Evolutionary conservation across 345 rosid genomes (phyloP), one percentile per base, ranked within the genome.

Genomic region (Syzygium oleosum): DNA sequence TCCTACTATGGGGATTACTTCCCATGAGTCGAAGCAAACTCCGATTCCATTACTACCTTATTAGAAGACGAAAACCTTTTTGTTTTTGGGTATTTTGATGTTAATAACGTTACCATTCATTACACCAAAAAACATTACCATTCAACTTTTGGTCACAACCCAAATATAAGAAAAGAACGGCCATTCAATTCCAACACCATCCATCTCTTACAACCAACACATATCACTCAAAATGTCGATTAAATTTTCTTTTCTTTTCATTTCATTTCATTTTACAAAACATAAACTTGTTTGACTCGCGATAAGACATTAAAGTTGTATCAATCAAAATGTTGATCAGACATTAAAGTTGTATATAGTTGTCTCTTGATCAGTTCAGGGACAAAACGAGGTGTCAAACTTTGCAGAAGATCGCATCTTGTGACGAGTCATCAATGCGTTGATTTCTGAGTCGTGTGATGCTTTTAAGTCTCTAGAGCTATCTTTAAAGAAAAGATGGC

Each of bases 381-480:
- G 46, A 68, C 79, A 68, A 34, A 68, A 68, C 46, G 34, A 19
- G 13, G 80, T 34, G 43, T 27, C 78, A 3, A 31, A 31, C 23
- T 65, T 65, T 65, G 12, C 12, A 56, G 5, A 56, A 56, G 61
- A 56, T 56, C 12, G 3, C 9, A 9, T 56, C 11, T 56, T 56
- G 63, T 1, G 25, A 58, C 7, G 2, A 73, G 27, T 34, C 83
- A 73, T 73, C 8, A 0, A 10, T 22, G 5, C 4, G 4, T 43
- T 73, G 21, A 73, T 10, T 19, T 73, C 6, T 38, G 14, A 38
- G 49, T 38, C 83, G 34, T 34, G 43, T 10, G 27, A 73, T 73
- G 27, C 49, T 38, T 38, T 0, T 0, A 38, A 73, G 27, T 12
- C 14, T 17, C 23, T 0, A 73, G 1, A 73, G 4, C 15, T 19